Base-by-base conservation (phyloP, 768 basidiomycete species). In the Saitozyma podzolica region DNA sequence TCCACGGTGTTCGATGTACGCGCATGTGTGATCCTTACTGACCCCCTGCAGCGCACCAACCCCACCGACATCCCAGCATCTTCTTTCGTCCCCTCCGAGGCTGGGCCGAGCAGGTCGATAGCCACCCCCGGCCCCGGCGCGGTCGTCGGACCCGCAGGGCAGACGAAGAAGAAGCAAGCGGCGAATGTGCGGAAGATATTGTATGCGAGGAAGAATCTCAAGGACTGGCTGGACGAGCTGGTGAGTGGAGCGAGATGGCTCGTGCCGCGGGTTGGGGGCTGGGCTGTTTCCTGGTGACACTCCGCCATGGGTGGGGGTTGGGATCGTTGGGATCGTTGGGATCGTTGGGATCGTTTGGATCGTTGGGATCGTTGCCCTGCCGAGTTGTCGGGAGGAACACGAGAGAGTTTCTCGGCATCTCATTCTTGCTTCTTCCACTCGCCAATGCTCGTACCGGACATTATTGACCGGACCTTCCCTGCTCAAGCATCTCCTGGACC, bases 201-300 rank as follows among this genome's bases (percentile, higher is more conserved):
- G 50, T 74, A 71, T 16, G 67, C 66, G 17, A 71, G 70, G 52
- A 78, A 78, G 57, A 69, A 58, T 37, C 48, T 78, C 17, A 69
- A 67, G 56, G 77, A 78, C 50, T 78, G 75, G 69, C 20, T 78
- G 20, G 71, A 70, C 52, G 77, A 78, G 50, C 53, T 75, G 57
- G 77, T 76, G 41, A 47, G 74, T 68, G 17, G 9, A 9, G 41
- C 40, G 19, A 52, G 57, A 47, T 6, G 5, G 45, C 41, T n/a
- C 52, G 19, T 42, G n/a, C n/a, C n/a, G n/a, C n/a, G n/a, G n/a
- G n/a, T n/a, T n/a, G n/a, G n/a, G n/a, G n/a, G n/a, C n/a, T n/a
- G n/a, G n/a, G n/a, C n/a, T n/a, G n/a, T n/a, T n/a, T n/a, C n/a
- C n/a, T n/a, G n/a, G n/a, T n/a, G n/a, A n/a, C n/a, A n/a, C n/a